A percentile compares a stretch with the other conserved stretches of the same genome.
Evolutionary conservation across 2,329 filamentous ascomycete species (phyloP).

Genomic region (Microdochium paspali): DNA sequence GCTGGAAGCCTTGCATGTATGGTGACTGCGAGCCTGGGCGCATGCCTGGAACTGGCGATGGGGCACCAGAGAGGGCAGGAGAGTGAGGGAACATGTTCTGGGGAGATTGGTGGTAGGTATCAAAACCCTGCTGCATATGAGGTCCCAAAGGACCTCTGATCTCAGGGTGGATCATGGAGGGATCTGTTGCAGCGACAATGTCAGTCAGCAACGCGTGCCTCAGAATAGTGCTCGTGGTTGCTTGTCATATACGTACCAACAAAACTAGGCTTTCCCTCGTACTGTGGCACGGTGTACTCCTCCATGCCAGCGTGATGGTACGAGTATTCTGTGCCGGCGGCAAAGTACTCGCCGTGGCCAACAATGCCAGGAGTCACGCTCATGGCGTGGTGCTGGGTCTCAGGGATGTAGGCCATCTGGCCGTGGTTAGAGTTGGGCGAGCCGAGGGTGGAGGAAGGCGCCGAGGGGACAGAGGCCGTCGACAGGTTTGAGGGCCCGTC

Average conservation of each 20-base stretch:
- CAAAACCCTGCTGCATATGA: constrained; percentile 34
- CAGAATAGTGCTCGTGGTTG: constrained; percentile 17
- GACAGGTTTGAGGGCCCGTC: constrained; percentile 46
- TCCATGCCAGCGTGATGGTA: constrained; percentile 42
- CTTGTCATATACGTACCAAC: constrained; percentile 41
- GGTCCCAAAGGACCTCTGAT: constrained; percentile 35
- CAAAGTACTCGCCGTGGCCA: constrained; percentile 40
- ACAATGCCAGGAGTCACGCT: constrained; percentile 57
- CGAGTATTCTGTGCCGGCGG: constrained; percentile 42
- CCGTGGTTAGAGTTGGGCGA: constrained; percentile 56
- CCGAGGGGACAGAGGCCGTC: constrained; percentile 52
- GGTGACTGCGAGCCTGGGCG: constrained; percentile 49
- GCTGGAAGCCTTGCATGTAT: constrained; percentile 43
- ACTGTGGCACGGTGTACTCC: constrained; percentile 34
- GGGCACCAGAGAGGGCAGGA: constrained; percentile 51
- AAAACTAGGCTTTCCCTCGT: constrained; percentile 40
- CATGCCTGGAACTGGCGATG: constrained; percentile 32
- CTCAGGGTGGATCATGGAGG: constrained; percentile 46
- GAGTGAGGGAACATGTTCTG: constrained; percentile 46
- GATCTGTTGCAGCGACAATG: constrained; percentile 28
- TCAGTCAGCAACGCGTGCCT: not conserved
- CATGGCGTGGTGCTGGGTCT: constrained; percentile 46
- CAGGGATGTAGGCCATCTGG: constrained; percentile 45
- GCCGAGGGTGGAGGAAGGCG: constrained; percentile 56
- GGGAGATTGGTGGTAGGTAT: constrained; percentile 34